Conservation (phyloP, 345 rosid species). For the Gossypioides kirkii region DNA sequence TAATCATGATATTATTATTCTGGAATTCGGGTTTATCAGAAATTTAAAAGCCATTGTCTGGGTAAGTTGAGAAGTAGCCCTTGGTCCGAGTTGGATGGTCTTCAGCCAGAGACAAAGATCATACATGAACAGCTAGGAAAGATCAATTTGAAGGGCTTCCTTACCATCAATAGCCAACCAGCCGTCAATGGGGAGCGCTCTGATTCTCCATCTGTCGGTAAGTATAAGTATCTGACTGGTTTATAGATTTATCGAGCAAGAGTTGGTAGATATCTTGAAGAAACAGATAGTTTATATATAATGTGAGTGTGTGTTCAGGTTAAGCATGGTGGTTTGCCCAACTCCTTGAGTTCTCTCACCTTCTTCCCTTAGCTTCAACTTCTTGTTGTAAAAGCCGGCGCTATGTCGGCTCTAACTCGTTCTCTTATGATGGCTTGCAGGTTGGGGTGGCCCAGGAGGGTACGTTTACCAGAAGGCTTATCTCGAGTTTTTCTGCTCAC, state of each 20-base stretch:
- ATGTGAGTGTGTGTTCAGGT: neutral
- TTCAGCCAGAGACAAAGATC: conserved; percentile 92
- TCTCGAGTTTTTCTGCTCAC: conserved; percentile 90
- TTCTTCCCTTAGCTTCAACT: neutral
- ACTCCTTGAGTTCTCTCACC: neutral
- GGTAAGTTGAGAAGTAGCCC: conserved; percentile 88
- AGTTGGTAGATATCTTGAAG: too few species aligned
- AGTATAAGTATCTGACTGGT: conserved; percentile 16
- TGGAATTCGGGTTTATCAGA: conserved; percentile 44
- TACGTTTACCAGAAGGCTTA: conserved; percentile 95
- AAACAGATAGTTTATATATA: neutral
- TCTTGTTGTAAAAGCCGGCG: neutral
- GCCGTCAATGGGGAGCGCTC: conserved; percentile 87
- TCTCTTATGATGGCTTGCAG: conserved; percentile 31
- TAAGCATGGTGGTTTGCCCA: neutral
- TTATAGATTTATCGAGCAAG: too few species aligned
- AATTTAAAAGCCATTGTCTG: conserved; percentile 69
- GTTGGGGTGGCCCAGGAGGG: conserved; percentile 99
- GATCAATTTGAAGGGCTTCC: conserved; percentile 80
- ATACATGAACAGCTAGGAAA: conserved; percentile 77
- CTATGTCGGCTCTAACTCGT: neutral
- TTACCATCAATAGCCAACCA: conserved; percentile 96
- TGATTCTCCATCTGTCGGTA: conserved; percentile 78
- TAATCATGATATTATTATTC: conserved; percentile 9
- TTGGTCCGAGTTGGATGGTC: conserved; percentile 95